Percentiles rank a stretch among this genome's conserved stretches.
Conservation (phyloP, 1,284 basidiomycete species). For the Austroboletus novae-zelandiae region DNA sequence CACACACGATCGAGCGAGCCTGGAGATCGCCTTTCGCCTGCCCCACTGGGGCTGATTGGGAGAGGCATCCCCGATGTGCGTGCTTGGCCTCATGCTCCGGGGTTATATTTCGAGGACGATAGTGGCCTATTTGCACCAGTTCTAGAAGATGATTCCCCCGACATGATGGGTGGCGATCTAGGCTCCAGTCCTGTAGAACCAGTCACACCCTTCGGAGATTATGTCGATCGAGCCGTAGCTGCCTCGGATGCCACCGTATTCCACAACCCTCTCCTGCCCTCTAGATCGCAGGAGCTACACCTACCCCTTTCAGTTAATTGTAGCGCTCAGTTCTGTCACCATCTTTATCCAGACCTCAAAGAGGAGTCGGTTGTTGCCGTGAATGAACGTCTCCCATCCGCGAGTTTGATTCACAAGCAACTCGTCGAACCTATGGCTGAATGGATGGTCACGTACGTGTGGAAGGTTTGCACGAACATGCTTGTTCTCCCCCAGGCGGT, state of each 20-base stretch:
- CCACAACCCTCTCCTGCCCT: slow-evolving; percentile 19
- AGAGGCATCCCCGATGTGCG: slow-evolving; percentile 1
- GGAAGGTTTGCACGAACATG: slow-evolving; percentile 74
- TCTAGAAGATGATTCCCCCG: slow-evolving; percentile 66
- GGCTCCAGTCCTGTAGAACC: slow-evolving; percentile 69
- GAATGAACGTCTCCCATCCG: slow-evolving; percentile 40
- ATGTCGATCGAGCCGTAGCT: slow-evolving; percentile 66
- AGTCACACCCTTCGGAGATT: slow-evolving; percentile 71
- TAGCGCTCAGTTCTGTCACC: slow-evolving; percentile 18
- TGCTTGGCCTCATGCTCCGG: slow-evolving; percentile 21
- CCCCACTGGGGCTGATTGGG: slow-evolving; percentile 13
- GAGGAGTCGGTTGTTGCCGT: slow-evolving; percentile 14
- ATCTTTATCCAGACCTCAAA: slow-evolving; percentile 13
- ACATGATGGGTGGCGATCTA: slow-evolving; percentile 46
- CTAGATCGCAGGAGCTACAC: slow-evolving; percentile 21
- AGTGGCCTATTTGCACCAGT: slow-evolving; percentile 59
- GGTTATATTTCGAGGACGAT: slow-evolving; percentile 33
- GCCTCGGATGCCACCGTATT: slow-evolving; percentile 32
- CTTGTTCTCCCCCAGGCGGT: slow-evolving; percentile 53
- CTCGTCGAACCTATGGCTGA: slow-evolving; percentile 72
- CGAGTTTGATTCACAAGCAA: slow-evolving; percentile 62
- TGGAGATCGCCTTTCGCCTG: slow-evolving; percentile 19
- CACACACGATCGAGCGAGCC: slow-evolving; percentile 15
- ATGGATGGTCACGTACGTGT: slow-evolving; percentile 74
- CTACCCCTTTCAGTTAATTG: slow-evolving; percentile 19